Evolutionary conservation across 176 grass and related monocot genomes (phyloP), one percentile per base, ranked within the genome.

Genomic region (Zoysia japonica): DNA sequence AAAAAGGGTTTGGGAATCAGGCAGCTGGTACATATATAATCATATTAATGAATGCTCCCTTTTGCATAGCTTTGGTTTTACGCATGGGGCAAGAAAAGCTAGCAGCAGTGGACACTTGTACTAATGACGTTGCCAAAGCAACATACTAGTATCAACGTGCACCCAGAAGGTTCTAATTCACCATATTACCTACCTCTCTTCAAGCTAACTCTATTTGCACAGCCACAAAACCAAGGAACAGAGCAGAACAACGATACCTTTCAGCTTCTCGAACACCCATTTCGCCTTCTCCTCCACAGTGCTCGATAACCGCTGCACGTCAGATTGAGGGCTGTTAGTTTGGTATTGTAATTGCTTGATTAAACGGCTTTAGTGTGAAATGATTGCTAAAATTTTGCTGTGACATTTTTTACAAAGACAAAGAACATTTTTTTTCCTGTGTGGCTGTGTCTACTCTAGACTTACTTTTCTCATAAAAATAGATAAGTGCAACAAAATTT

Each of bases 181-280:
- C 52, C 65, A 28, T 73, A 38, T 79, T 51, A 47, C 28, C 28
- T 28, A 28, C 15, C 60, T 74, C 28, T 70, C 71, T 85, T 89
- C 65, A 62, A 36, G 51, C 28, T 74, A n/a, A 73, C 83, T 81
- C 71, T 65, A 38, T 46, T 66, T 48, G 44, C 67, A 60, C 6
- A 67, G 50, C 62, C 80, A 76, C 70, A 76, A 56, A 76, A 57
- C 11, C 46, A 68, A 52, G 73, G 19, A 55, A 65, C 45, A 71
- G 56, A 76, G 35, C 28, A 28, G 28, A 28, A 28, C 28, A 28
- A 38, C 16, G 10, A 15, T 85, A 93, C 96, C 96, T 93, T 99
- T 99, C 46, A 99, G 87, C 87, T 99, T 99, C 80, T 99, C 96
- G 77, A 99, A 99, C 2, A 95, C 84, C 96, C 96, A 95, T 79